Evolutionary conservation across 192 early-diverging fungal genomes (phyloP).

Genomic region (Coemansia guatemalensis): DNA sequence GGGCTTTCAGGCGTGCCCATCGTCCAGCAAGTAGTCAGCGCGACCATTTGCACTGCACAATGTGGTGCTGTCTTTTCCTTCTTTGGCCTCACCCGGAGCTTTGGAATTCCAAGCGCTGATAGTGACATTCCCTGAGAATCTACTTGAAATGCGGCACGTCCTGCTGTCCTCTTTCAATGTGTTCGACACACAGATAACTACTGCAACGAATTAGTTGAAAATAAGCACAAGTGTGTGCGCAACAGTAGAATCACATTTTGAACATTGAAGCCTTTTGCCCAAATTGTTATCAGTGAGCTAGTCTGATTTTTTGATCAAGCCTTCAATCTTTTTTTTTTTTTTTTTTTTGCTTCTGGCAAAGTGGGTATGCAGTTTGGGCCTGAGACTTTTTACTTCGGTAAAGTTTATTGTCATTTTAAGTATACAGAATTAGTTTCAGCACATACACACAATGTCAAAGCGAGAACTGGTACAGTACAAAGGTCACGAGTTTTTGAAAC

Average conservation of each 20-base stretch:
- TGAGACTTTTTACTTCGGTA: not conserved
- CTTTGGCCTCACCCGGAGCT: constrained; percentile 38
- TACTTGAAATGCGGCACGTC: too few relatives aligned
- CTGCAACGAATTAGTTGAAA: too few relatives aligned
- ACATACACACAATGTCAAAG: constrained; percentile 31
- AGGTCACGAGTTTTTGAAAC: constrained; percentile 85
- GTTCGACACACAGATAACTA: too few relatives aligned
- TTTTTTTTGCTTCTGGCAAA: constrained; percentile 1
- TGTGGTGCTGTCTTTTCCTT: constrained; percentile 29
- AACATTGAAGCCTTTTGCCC: too few relatives aligned
- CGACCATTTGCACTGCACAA: constrained; percentile 54
- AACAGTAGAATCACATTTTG: too few relatives aligned
- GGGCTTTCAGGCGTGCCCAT: constrained; percentile 39
- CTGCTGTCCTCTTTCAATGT: too few relatives aligned
- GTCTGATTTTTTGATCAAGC: too few relatives aligned
- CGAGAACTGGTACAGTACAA: constrained; percentile 57
- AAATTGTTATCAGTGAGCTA: too few relatives aligned
- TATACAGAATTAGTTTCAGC: not conserved
- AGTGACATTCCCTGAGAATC: too few relatives aligned
- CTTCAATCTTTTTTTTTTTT: not conserved
- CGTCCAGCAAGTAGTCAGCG: constrained; percentile 53
- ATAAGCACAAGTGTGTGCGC: too few relatives aligned
- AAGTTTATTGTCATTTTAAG: not conserved
- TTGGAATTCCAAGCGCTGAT: constrained; percentile 42
- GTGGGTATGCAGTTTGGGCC: too few relatives aligned